Base-by-base conservation (phyloP, 1,284 basidiomycete species). In the Phlebopus sp. region DNA sequence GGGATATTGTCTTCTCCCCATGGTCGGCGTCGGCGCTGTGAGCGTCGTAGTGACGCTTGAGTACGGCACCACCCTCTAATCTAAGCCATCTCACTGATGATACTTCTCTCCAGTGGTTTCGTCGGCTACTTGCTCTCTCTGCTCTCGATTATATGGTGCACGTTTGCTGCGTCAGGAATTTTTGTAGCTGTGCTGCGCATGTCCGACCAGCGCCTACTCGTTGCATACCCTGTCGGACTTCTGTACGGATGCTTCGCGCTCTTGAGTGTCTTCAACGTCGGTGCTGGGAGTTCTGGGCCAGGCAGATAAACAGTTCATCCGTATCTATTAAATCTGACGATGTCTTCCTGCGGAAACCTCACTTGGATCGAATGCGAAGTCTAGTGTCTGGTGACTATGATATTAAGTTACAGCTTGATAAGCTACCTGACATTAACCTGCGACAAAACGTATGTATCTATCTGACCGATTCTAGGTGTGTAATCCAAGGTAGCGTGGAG, bases 1-100 rank as follows among this genome's bases (percentile, higher is more conserved):
- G 13, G 97, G 97, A 4, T 99, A 99, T 67, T 99, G 97, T 63
- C 75, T 99, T 29, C 73, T 99, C 19, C 97, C 97, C 1, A 93
- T 99, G 84, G 96, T 98, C 41, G 89, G 92, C n/a, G 84, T 99
- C 9, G 90, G 92, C 38, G 86, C 90, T 14, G 74, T 97, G 36
- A 94, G 92, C 55, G 90, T 99, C 50, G 81, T 90, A 55, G 76
- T 94, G 34, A 85, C 88, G 18, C 79, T 98, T 46, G 90, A 99
- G 92, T 95, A 69, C 51, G 92, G 84, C 17, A 5, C 42, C 4
- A 29, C 25, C 43, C 40, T 40, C 36, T 50, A 48, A 18, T 39
- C 15, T 21, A 29, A 19, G 19, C 6, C 42, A 6, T 11, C 36
- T 29, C 2, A 14, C 50, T 55, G 2, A 64, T 21, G 47, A 53